phyloP scores from a whole-genome alignment of 1,284 basidiomycete species.

The Microbotryum scabiosae region DNA sequence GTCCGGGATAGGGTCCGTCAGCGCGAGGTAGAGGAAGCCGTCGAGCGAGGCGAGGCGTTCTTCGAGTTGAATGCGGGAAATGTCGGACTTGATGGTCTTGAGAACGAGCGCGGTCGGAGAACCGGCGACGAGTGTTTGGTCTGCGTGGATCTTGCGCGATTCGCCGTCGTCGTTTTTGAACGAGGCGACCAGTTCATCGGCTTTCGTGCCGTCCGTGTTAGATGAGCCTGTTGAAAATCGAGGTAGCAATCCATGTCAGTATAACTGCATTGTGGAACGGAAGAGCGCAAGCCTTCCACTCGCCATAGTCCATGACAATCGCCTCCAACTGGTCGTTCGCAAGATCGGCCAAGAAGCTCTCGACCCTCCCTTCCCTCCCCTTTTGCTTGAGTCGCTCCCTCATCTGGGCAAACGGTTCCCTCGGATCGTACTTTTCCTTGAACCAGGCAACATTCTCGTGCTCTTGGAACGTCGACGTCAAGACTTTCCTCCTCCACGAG shows the following conservation, averaged over 20 bases:
- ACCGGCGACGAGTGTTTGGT: slow-evolving; percentile 49
- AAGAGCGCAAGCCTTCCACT: slow-evolving; percentile 4
- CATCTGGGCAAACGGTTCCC: slow-evolving; percentile 58
- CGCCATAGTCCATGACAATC: slow-evolving; percentile 41
- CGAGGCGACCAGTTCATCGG: slow-evolving; percentile 47
- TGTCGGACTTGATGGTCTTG: slow-evolving; percentile 82
- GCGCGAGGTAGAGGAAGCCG: slow-evolving; percentile 60
- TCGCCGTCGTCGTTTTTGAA: slow-evolving; percentile 49
- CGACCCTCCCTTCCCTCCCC: slow-evolving; percentile 65
- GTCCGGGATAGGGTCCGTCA: slow-evolving; percentile 81
- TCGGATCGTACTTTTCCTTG: slow-evolving; percentile 65
- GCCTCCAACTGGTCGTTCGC: slow-evolving; percentile 75
- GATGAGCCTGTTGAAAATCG: neutral
- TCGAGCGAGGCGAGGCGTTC: slow-evolving; percentile 43
- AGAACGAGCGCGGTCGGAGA: slow-evolving; percentile 63
- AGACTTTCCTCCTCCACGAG: slow-evolving; percentile 21
- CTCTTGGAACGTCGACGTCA: slow-evolving; percentile 26
- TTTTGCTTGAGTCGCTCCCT: slow-evolving; percentile 63
- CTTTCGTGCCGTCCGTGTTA: neutral
- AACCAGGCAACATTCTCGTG: slow-evolving; percentile 57
- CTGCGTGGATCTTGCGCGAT: slow-evolving; percentile 24
- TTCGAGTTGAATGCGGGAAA: slow-evolving; percentile 75
- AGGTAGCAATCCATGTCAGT: slow-evolving; percentile 1
- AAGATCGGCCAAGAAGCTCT: slow-evolving; percentile 64
- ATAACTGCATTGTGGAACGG: neutral